phyloP scores from a whole-genome alignment of 306 rosid species.

The Vigna trinervia region DNA sequence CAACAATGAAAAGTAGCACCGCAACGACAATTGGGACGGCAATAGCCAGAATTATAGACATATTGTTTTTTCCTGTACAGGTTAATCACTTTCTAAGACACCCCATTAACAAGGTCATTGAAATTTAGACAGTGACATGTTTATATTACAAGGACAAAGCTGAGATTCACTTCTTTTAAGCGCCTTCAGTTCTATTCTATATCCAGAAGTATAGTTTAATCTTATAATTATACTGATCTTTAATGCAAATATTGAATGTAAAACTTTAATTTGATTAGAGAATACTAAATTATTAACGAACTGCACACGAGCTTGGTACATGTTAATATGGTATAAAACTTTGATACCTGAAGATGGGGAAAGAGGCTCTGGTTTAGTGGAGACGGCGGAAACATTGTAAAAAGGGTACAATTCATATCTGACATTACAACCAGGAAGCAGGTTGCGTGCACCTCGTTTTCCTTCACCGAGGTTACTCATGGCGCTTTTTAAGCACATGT shows the following conservation, averaged over 20 bases:
- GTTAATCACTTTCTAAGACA: constrained; percentile 8
- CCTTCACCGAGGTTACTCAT: constrained; percentile 39
- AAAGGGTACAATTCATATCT: constrained; percentile 51
- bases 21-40: constrained; percentile 48
- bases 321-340: background rate
- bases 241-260: no score
- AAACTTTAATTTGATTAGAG: no score
- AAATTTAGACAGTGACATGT: background rate
- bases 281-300: no score
- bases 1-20: constrained; percentile 37
- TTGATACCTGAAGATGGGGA: constrained; percentile 46
- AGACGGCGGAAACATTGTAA: constrained; percentile 37
- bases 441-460: constrained; percentile 44
- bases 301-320: background rate
- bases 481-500: constrained; percentile 42
- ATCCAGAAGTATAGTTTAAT: background rate
- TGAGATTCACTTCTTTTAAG: background rate
- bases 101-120: background rate
- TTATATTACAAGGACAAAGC: background rate
- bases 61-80: constrained; percentile 47
- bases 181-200: background rate
- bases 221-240: background rate
- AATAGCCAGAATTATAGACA: constrained; percentile 44
- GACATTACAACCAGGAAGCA: constrained; percentile 50
- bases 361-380: constrained; percentile 9